Evolutionary conservation across 129 eudicot species (phyloP).

Genomic region (Lactuca sativa): DNA sequence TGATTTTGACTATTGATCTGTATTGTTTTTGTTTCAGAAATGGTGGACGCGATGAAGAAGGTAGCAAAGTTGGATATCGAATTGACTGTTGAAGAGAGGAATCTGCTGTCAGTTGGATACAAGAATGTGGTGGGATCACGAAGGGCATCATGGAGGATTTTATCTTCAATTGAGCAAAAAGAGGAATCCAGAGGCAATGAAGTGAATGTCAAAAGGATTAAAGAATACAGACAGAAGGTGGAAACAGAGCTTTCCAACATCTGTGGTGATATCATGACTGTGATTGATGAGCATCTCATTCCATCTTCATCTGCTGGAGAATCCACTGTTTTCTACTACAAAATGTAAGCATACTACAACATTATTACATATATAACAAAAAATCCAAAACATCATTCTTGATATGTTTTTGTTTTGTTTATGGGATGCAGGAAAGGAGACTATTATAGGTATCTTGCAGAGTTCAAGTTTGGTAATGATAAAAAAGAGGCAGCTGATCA

Average conservation of each 20-base stretch:
- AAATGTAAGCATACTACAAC: slow-evolving; percentile 29
- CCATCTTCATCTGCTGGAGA: slow-evolving; percentile 58
- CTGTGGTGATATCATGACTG: slow-evolving; percentile 56
- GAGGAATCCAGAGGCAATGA: slow-evolving; percentile 84
- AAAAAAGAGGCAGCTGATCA: slow-evolving; percentile 62
- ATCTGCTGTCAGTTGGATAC: slow-evolving; percentile 82
- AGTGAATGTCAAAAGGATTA: slow-evolving; percentile 65
- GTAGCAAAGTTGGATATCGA: slow-evolving; percentile 71
- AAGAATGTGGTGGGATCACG: slow-evolving; percentile 86
- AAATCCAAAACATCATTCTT: slow-evolving; percentile 20
- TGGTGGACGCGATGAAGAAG: slow-evolving; percentile 89
- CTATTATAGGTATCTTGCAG: slow-evolving; percentile 58
- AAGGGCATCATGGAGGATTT: slow-evolving; percentile 85
- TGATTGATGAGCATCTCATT: slow-evolving; percentile 58
- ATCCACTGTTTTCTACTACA: slow-evolving; percentile 63
- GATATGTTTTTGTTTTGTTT: background rate
- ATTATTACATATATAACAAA: background rate
- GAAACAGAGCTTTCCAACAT: slow-evolving; percentile 51
- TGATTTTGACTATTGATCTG: background rate
- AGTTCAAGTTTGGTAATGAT: slow-evolving; percentile 54
- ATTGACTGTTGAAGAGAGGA: slow-evolving; percentile 82
- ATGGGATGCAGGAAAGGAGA: slow-evolving; percentile 53
- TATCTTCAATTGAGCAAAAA: slow-evolving; percentile 88
- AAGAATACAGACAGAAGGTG: slow-evolving; percentile 54
- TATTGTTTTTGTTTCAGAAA: slow-evolving; percentile 43